Percentiles rank a stretch among this genome's conserved stretches.
These are phyloP conservation scores for Aspergillus hortae DNA, from an alignment of 2,329 filamentous ascomycete species.

Conservation along the genomic window DNA sequence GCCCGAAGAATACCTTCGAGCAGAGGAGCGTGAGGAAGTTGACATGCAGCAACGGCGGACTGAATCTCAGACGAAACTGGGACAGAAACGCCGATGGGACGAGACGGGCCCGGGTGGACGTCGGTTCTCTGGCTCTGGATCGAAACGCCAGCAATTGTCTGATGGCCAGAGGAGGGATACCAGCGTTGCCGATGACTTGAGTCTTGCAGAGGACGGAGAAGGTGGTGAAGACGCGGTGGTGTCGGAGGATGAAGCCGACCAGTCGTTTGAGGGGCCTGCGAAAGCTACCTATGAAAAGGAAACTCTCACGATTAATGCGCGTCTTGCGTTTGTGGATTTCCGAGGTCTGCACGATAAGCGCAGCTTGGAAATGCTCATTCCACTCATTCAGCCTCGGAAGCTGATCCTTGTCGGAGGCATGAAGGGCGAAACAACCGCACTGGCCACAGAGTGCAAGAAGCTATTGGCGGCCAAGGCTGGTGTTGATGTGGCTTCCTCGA, in stretches of 20 bases:
- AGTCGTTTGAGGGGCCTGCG: slow-evolving; percentile 61
- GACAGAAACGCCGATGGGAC: slow-evolving; percentile 93
- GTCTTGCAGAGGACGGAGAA: slow-evolving; percentile 50
- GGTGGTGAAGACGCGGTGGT: slow-evolving; percentile 57
- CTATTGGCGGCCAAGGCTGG: slow-evolving; percentile 50
- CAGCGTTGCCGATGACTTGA: slow-evolving; percentile 50
- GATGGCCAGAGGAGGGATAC: slow-evolving; percentile 30
- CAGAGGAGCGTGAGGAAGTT: slow-evolving; percentile 80
- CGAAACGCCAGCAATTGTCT: slow-evolving; percentile 58
- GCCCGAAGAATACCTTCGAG: slow-evolving; percentile 87
- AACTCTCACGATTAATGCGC: slow-evolving; percentile 65
- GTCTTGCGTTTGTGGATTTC: slow-evolving; percentile 87
- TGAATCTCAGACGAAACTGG: slow-evolving; percentile 62
- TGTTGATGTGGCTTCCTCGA: slow-evolving; percentile 36
- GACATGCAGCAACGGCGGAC: slow-evolving; percentile 59
- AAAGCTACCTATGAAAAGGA: slow-evolving; percentile 67
- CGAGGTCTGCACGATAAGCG: slow-evolving; percentile 89
- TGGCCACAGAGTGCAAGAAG: slow-evolving; percentile 77
- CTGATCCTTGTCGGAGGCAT: slow-evolving; percentile 86
- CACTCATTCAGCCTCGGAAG: slow-evolving; percentile 89
- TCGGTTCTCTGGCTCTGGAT: slow-evolving; percentile 42
- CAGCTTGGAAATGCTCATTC: slow-evolving; percentile 90
- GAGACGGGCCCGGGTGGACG: slow-evolving; percentile 53
- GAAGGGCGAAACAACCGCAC: slow-evolving; percentile 69
- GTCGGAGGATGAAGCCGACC: slow-evolving; percentile 52